These are phyloP conservation scores for Apophysomyces ossiformis DNA, from an alignment of 371 early-diverging fungal species.

Conservation along the genomic window DNA sequence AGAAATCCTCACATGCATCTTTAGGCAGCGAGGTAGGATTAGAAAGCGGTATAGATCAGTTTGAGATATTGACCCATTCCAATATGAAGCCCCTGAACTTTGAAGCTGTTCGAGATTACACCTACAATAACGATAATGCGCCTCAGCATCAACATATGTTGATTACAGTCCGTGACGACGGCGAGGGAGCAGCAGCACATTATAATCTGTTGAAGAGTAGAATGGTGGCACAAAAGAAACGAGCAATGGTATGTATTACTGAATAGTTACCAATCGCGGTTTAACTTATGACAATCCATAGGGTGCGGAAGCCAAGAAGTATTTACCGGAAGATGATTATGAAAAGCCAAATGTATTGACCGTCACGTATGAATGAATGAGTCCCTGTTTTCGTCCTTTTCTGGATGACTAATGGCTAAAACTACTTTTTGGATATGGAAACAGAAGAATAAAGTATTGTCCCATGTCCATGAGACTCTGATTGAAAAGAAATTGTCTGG, in stretches of 20 bases:
- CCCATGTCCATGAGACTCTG: no score
- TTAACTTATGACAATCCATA: constrained; percentile 1
- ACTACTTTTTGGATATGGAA: no score
- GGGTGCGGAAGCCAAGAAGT: constrained; percentile 27
- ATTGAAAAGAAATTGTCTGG: not conserved
- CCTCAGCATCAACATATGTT: constrained; percentile 34
- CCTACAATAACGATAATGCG: constrained; percentile 42
- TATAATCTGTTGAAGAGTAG: constrained; percentile 45
- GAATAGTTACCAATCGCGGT: not conserved
- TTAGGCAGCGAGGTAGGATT: constrained; percentile 18
- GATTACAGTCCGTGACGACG: constrained; percentile 34
- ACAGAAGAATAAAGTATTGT: no score
- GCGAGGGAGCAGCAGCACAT: constrained; percentile 24
- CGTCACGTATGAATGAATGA: constrained; percentile 22
- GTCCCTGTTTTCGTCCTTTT: no score
- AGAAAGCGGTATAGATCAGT: constrained; percentile 20
- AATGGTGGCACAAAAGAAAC: constrained; percentile 45
- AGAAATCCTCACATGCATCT: constrained; percentile 29
- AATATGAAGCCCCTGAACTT: constrained; percentile 32
- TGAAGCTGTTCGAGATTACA: constrained; percentile 48
- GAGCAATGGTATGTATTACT: constrained; percentile 41
- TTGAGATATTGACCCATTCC: not conserved
- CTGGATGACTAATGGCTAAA: no score
- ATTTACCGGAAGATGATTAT: constrained; percentile 36
- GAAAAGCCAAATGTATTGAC: constrained; percentile 44